Conservation (phyloP, 2,329 filamentous ascomycete genomes). For the Phaeophleospora eucalypticola region DNA sequence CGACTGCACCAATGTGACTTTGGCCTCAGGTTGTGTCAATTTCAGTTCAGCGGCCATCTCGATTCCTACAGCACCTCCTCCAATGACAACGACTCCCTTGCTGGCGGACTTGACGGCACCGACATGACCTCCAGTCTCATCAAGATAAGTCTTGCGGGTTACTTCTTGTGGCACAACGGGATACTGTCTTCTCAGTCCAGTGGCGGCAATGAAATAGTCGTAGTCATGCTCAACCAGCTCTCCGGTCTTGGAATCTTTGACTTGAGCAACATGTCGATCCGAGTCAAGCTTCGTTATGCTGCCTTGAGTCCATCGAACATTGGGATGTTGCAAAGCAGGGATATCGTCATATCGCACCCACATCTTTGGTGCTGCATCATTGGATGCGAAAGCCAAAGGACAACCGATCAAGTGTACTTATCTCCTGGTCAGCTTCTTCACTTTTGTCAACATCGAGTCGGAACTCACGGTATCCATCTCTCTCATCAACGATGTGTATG, state of each 20-base stretch:
- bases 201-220: conserved; percentile 71
- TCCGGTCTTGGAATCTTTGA: conserved; percentile 39
- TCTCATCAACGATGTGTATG: conserved; percentile 71
- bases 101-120: conserved; percentile 47
- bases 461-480: conserved; percentile 71
- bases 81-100: conserved; percentile 66
- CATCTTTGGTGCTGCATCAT: conserved; percentile 59
- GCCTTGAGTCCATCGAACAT: conserved; percentile 63
- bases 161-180: conserved; percentile 68
- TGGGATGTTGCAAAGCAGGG: conserved; percentile 59
- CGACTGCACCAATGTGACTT: conserved; percentile 73
- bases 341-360: conserved; percentile 69
- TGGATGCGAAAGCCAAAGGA: conserved; percentile 65
- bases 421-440: neutral
- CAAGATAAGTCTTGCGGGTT: conserved; percentile 58
- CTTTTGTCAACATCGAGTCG: neutral
- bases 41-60: conserved; percentile 81
- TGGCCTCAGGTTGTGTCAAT: conserved; percentile 57
- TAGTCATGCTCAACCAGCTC: conserved; percentile 44
- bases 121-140: conserved; percentile 60
- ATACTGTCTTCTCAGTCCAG: conserved; percentile 65
- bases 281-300: conserved; percentile 59
- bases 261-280: conserved; percentile 55
- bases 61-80: conserved; percentile 72
- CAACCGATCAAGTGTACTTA: conserved; percentile 72